phyloP scores from a whole-genome alignment of 1,284 basidiomycete genomes.

The Rhodotorula sp. region DNA sequence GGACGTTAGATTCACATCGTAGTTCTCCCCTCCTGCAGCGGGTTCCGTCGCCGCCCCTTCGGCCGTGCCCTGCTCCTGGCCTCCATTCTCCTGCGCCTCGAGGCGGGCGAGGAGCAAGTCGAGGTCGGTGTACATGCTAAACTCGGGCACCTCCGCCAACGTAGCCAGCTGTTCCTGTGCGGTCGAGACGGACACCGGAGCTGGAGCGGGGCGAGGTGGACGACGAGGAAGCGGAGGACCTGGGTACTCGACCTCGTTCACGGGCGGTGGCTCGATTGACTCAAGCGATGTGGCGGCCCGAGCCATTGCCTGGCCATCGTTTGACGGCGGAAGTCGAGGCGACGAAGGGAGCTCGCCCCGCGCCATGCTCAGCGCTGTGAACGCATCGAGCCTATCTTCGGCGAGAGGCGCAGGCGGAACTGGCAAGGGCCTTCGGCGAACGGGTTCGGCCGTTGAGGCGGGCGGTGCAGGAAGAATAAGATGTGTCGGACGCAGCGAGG shows the following conservation, averaged over 20 bases:
- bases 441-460: not conserved
- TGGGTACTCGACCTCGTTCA: not conserved
- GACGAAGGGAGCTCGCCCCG: not conserved
- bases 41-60: not conserved
- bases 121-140: constrained; percentile 37
- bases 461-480: not conserved
- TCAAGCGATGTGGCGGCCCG: not conserved
- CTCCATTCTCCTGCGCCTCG: constrained; percentile 13
- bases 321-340: too few relatives aligned
- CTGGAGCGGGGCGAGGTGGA: not conserved
- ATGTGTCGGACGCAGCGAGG: not conserved
- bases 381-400: constrained; percentile 22
- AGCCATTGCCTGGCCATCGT: not conserved
- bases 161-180: not conserved
- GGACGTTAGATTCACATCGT: constrained; percentile 22
- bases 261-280: not conserved
- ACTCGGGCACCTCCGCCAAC: constrained; percentile 1
- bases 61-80: not conserved
- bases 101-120: constrained; percentile 36
- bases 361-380: constrained; percentile 16
- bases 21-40: not conserved
- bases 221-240: constrained; percentile 26
- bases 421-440: constrained; percentile 10
- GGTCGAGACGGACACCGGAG: not conserved
- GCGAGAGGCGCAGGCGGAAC: constrained; percentile 10